Percentiles rank a stretch among this genome's conserved stretches.
phyloP scores from a whole-genome alignment of 2,329 filamentous ascomycete genomes.

The Hysterium pulicare region DNA sequence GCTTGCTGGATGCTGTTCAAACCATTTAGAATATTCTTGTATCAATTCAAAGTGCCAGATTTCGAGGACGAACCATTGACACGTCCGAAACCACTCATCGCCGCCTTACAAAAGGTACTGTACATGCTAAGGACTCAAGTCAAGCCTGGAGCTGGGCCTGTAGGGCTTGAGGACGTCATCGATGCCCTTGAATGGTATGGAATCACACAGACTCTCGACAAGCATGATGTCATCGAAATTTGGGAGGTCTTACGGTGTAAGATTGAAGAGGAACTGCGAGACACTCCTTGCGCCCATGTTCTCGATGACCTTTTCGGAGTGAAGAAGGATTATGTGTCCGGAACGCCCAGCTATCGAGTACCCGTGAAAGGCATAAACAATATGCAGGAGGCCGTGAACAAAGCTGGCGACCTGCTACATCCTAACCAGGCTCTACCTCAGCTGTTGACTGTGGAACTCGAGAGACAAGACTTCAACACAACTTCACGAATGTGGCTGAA shows the following conservation, averaged over 20 bases:
- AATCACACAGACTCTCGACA: constrained; percentile 33
- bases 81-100: constrained; percentile 50
- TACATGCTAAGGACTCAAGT: constrained; percentile 47
- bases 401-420: constrained; percentile 22
- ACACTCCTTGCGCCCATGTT: constrained; percentile 39
- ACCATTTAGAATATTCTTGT: constrained; percentile 57
- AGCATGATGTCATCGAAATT: constrained; percentile 52
- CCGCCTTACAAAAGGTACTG: constrained; percentile 51
- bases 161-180: constrained; percentile 32
- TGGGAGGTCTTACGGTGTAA: constrained; percentile 54
- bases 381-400: constrained; percentile 43
- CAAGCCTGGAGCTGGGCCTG: constrained; percentile 33
- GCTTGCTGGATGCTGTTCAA: constrained; percentile 57
- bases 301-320: constrained; percentile 49
- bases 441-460: constrained; percentile 54
- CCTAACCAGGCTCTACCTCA: constrained; percentile 40
- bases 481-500: constrained; percentile 56
- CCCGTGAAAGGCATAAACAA: constrained; percentile 33
- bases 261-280: constrained; percentile 51
- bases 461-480: constrained; percentile 56
- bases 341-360: constrained; percentile 34
- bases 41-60: constrained; percentile 47
- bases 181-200: constrained; percentile 42
- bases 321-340: constrained; percentile 28
- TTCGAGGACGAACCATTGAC: constrained; percentile 44